Percentiles rank a stretch among this genome's conserved stretches.
Conservation (phyloP, 2,329 filamentous ascomycete species). For the Hymenoscyphus linearis region DNA sequence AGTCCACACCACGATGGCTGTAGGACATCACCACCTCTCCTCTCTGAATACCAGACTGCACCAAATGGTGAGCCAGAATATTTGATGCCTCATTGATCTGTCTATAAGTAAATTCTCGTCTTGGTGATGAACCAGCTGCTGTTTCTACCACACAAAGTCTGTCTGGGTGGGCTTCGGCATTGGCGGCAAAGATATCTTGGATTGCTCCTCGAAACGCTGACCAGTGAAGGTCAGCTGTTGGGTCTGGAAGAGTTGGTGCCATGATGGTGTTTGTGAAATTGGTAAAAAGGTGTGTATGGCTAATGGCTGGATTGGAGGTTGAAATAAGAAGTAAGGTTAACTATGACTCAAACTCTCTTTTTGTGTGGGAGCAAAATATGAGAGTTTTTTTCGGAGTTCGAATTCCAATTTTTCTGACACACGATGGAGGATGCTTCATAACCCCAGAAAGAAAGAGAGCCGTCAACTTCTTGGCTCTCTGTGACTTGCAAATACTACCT, state of each 20-base stretch:
- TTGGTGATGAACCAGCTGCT: constrained; percentile 42
- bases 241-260: constrained; percentile 41
- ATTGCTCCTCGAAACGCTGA: constrained; percentile 54
- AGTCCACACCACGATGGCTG: constrained; percentile 74
- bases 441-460: neutral
- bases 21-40: constrained; percentile 95
- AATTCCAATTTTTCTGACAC: neutral
- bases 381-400: neutral
- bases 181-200: constrained; percentile 52
- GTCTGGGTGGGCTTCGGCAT: constrained; percentile 59
- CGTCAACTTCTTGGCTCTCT: neutral
- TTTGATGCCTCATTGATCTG: constrained; percentile 86
- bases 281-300: neutral
- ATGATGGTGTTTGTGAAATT: constrained; percentile 15
- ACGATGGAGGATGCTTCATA: neutral
- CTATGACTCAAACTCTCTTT: neutral
- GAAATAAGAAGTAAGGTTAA: neutral
- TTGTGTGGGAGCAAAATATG: neutral
- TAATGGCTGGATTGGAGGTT: neutral
- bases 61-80: constrained; percentile 71
- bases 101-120: constrained; percentile 71
- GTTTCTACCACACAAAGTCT: constrained; percentile 65
- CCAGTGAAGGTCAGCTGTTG: constrained; percentile 54
- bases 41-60: constrained; percentile 63
- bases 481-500: neutral